Evolutionary conservation across 192 early-diverging fungal species (phyloP).

Genomic region (Coemansia erecta): DNA sequence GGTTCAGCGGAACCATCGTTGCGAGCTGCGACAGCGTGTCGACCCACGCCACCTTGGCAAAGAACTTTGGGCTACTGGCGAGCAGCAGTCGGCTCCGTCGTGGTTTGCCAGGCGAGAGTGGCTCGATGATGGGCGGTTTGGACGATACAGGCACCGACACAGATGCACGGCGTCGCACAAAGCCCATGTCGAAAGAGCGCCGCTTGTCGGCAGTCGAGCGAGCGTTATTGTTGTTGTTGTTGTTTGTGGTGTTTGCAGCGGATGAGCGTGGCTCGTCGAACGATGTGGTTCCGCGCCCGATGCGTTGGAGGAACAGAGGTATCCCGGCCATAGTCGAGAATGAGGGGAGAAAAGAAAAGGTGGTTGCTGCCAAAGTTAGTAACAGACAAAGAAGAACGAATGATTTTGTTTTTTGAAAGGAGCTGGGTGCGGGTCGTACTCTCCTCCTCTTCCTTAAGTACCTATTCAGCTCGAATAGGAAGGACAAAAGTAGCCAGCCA

Average conservation of each 20-base stretch:
- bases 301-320: constrained; percentile 29
- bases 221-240: background rate
- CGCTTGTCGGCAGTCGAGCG: background rate
- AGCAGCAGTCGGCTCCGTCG: constrained; percentile 3
- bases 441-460: no score
- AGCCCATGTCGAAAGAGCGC: background rate
- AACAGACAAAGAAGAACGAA: no score
- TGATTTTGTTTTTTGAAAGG: no score
- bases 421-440: no score
- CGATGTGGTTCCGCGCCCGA: constrained; percentile 23
- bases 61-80: constrained; percentile 80
- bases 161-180: background rate
- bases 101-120: background rate
- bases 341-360: background rate
- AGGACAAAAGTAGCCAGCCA: no score
- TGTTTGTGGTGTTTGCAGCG: background rate
- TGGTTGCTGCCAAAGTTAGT: background rate
- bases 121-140: no score
- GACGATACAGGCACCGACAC: no score
- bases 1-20: constrained; percentile 62
- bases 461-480: no score
- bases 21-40: constrained; percentile 68
- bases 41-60: constrained; percentile 79
- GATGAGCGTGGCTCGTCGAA: constrained; percentile 15
- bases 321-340: constrained; percentile 14